Percentiles rank a stretch among this genome's conserved stretches.
phyloP scores from a whole-genome alignment of 345 rosid genomes.

The Citrus mangshanensis region DNA sequence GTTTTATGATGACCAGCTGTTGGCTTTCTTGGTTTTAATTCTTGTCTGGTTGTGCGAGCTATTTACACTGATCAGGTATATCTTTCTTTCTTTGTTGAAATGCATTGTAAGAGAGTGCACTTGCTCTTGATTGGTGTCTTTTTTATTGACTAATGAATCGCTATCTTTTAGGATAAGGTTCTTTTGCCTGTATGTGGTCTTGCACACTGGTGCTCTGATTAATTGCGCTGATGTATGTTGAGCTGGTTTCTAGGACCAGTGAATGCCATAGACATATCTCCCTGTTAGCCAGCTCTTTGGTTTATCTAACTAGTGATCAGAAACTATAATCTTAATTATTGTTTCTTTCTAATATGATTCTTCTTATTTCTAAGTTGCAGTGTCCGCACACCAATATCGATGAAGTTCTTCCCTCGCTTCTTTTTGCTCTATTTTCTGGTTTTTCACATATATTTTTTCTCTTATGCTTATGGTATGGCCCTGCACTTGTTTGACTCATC shows the following conservation, averaged over 20 bases:
- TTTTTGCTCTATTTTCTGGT: conserved; percentile 94
- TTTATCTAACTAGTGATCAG: background rate
- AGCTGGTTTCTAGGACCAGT: background rate
- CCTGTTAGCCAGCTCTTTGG: background rate
- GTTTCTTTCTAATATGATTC: conserved; percentile 13
- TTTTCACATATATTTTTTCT: conserved; percentile 97
- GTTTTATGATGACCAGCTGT: conserved; percentile 95
- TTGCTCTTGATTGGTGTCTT: background rate
- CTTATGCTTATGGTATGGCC: conserved; percentile 78
- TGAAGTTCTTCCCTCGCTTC: conserved; percentile 99
- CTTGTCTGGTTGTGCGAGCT: conserved; percentile 99
- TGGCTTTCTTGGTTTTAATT: conserved; percentile 97
- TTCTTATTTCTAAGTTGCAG: conserved; percentile 43
- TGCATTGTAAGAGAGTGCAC: background rate
- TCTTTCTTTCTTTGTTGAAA: conserved; percentile 19
- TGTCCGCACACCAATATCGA: conserved; percentile 94
- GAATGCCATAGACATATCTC: background rate
- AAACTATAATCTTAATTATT: background rate
- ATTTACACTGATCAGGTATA: conserved; percentile 88
- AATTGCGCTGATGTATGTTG: background rate
- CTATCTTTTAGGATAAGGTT: background rate
- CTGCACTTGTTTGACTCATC: background rate
- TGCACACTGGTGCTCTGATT: background rate
- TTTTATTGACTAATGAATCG: background rate
- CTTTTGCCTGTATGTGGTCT: background rate